Percentiles rank a stretch among this genome's conserved stretches.
Evolutionary conservation across 1,284 basidiomycete genomes (phyloP).

Genomic region (Rhodotorula sp.): DNA sequence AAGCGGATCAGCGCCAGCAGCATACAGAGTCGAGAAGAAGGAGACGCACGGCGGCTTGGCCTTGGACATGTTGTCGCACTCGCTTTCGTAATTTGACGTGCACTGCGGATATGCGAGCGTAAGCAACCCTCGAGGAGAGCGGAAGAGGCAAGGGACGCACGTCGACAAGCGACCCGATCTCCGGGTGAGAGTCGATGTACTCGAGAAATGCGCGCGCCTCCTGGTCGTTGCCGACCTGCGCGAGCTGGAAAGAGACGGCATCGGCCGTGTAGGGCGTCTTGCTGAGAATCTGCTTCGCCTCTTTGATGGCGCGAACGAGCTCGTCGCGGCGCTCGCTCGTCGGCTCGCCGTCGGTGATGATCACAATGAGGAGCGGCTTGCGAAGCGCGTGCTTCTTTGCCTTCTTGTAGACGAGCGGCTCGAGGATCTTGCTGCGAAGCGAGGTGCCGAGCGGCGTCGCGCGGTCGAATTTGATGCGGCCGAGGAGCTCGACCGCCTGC

Average conservation of each 20-base stretch:
- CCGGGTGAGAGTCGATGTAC: neutral
- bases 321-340: constrained; percentile 49
- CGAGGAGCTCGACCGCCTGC: constrained; percentile 51
- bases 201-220: constrained; percentile 51
- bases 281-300: constrained; percentile 50
- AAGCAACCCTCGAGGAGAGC: neutral
- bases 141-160: neutral
- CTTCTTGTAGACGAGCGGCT: constrained; percentile 51
- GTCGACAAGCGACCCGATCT: constrained; percentile 9
- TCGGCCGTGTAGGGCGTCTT: constrained; percentile 54
- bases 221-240: constrained; percentile 55
- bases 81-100: constrained; percentile 53
- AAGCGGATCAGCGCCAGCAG: neutral
- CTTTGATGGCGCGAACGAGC: constrained; percentile 50
- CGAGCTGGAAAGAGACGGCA: constrained; percentile 54
- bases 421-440: neutral
- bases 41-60: neutral
- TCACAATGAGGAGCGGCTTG: constrained; percentile 56
- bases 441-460: constrained; percentile 7
- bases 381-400: constrained; percentile 51
- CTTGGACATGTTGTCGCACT: constrained; percentile 49
- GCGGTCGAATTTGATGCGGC: constrained; percentile 53
- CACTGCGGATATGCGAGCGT: constrained; percentile 1
- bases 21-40: no score
- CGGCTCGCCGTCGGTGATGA: constrained; percentile 44